Evolutionary conservation across 805 yeast genomes (phyloP), one percentile per base, ranked within the genome.

Genomic region (Myxozyma kluyveri): DNA sequence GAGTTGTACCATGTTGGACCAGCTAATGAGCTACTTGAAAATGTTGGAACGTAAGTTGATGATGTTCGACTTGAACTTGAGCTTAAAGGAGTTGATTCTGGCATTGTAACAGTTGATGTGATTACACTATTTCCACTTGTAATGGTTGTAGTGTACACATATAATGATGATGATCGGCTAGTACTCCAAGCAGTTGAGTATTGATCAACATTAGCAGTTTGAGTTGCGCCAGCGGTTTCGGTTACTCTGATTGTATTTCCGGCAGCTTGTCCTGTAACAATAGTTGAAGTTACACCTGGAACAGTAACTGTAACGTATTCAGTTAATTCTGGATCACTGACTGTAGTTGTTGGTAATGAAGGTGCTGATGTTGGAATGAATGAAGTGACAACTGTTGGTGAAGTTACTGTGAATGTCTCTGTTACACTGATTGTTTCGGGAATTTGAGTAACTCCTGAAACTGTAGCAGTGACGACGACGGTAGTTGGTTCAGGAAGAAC

Each of bases 401-500:
- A 29, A 29, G 33, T 29, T 14, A 29, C 33, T 29, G 33, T 29
- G 33, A 14, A 9, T 14, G 33, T 29, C 10, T 5, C 21, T 7
- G 42, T 19, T 32, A 36, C n/a, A 4, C 36, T 21, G 9, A 18
- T 24, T 6, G 37, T 33, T 14, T 21, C 19, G 10, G 38, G 22
- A 12, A 38, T 24, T 5, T 49, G 7, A 3, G 37, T 33, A 3
- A 49, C 18, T 27, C 26, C 44, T 12, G 49, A 26, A 18, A 32
- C 35, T 35, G 18, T 18, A n/a, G 29, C 38, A 17, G 47, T 49
- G 18, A 31, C 24, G 24, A 44, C 26, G 17, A 40, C 18, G 6
- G 44, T 41, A 3, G 23, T 40, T 4, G 45, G 9, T 17, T 4
- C 45, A 22, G 50, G 32, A 32, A 42, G 42, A 3, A 50, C 47